A percentile compares a stretch with the other conserved stretches of the same genome.
Evolutionary conservation across 1,139 yeast genomes (phyloP).

Genomic region (Nakaseomyces sp.): DNA sequence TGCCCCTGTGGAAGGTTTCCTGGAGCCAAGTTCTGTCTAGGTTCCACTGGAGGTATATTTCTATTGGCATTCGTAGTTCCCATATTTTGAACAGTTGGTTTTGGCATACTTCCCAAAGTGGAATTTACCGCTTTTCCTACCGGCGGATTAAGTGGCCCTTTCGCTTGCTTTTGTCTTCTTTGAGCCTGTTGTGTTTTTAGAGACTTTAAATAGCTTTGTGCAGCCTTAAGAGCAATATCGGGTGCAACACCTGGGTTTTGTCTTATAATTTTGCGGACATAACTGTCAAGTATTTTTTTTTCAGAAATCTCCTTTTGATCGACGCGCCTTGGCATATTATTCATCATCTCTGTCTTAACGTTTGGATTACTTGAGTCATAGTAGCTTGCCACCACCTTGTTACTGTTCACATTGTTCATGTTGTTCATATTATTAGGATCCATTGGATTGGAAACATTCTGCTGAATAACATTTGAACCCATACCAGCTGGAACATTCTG

Average conservation of each 20-base stretch:
- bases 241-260: conserved; percentile 29
- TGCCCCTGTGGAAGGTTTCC: not conserved
- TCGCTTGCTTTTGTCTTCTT: conserved; percentile 1
- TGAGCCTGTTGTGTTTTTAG: conserved; percentile 13
- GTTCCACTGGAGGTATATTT: not conserved
- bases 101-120: not conserved
- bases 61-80: not conserved
- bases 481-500: not conserved
- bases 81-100: not conserved
- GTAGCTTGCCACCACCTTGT: not conserved
- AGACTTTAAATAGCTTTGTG: conserved; percentile 24
- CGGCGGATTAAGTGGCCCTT: not conserved
- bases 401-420: not conserved
- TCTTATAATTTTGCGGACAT: conserved; percentile 25
- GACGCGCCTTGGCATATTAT: conserved; percentile 1
- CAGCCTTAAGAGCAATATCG: conserved; percentile 30
- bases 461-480: conserved; percentile 3
- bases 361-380: conserved; percentile 3
- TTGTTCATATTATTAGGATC: not conserved
- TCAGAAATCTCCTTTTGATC: conserved; percentile 14
- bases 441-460: conserved; percentile 5
- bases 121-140: conserved; percentile 1
- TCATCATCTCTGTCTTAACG: not conserved
- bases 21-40: not conserved
- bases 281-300: conserved; percentile 28